A percentile compares a stretch with the other conserved stretches of the same genome.
phyloP scores from a whole-genome alignment of 2,329 filamentous ascomycete genomes.

The Biscogniauxia sp. region DNA sequence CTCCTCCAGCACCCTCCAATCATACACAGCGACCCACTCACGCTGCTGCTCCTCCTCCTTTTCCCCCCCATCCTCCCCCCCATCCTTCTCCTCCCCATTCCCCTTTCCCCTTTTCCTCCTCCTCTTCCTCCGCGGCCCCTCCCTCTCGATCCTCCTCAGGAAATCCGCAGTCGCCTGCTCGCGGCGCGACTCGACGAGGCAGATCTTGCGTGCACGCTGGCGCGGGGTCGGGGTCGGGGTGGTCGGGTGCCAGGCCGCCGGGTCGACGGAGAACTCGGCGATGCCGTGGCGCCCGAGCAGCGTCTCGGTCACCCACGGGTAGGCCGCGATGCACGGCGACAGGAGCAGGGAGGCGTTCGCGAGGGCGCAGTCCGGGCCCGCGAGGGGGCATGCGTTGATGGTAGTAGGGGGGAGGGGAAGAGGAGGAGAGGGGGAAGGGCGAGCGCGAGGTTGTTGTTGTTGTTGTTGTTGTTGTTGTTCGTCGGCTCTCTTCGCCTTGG shows the following conservation, averaged over 20 bases:
- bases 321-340: constrained; percentile 39
- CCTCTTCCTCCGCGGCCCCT: constrained; percentile 24
- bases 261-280: constrained; percentile 31
- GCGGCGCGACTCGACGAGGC: constrained; percentile 42
- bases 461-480: too few species aligned
- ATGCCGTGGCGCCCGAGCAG: constrained; percentile 45
- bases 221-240: neutral
- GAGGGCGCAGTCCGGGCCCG: constrained; percentile 38
- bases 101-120: constrained; percentile 14
- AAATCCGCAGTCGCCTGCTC: constrained; percentile 33
- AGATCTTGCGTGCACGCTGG: constrained; percentile 27
- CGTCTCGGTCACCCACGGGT: constrained; percentile 35
- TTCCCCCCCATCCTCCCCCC: constrained; percentile 16
- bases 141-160: constrained; percentile 32
- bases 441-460: too few species aligned
- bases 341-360: constrained; percentile 39
- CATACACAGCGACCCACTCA: constrained; percentile 43
- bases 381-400: constrained; percentile 31
- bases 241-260: constrained; percentile 34
- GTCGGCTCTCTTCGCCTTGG: neutral
- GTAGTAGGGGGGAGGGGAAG: too few species aligned
- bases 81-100: neutral
- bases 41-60: constrained; percentile 8
- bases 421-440: too few species aligned
- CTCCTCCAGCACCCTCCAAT: constrained; percentile 46